phyloP scores from a whole-genome alignment of 345 rosid genomes.

The Murraya koenigii region DNA sequence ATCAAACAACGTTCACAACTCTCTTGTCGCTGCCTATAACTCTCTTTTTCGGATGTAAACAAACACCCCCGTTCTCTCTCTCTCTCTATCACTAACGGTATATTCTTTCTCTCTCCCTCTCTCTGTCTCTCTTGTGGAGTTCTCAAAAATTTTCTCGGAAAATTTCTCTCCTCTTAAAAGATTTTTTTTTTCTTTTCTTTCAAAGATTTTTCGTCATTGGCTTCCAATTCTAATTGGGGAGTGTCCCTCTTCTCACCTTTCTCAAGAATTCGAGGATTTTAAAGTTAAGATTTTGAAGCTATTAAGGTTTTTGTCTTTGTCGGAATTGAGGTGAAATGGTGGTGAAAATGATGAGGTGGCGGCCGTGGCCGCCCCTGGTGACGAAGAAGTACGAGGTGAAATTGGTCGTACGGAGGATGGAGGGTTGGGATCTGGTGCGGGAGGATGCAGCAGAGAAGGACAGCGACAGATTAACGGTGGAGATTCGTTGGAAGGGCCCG shows the following conservation, averaged over 20 bases:
- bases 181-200: not conserved
- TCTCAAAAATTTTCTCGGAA: not conserved
- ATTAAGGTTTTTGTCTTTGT: constrained; percentile 3
- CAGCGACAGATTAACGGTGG: constrained; percentile 54
- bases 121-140: not conserved
- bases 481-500: constrained; percentile 98
- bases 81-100: constrained; percentile 5
- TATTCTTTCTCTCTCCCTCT: not conserved
- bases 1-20: constrained; percentile 9
- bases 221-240: not conserved
- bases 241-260: not conserved
- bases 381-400: constrained; percentile 78
- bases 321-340: constrained; percentile 46
- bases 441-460: constrained; percentile 30
- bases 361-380: constrained; percentile 85
- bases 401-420: constrained; percentile 58
- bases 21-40: not conserved
- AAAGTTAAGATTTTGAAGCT: constrained; percentile 1
- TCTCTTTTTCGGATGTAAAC: too few relatives aligned
- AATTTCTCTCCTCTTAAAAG: not conserved
- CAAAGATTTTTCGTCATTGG: not conserved
- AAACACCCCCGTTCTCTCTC: not conserved
- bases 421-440: constrained; percentile 77
- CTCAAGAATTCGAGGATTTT: not conserved
- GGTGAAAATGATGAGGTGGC: constrained; percentile 99